Evolutionary conservation across 257 asterid genomes (phyloP), one percentile per base, ranked within the genome.

Genomic region (Capsicum chinense): DNA sequence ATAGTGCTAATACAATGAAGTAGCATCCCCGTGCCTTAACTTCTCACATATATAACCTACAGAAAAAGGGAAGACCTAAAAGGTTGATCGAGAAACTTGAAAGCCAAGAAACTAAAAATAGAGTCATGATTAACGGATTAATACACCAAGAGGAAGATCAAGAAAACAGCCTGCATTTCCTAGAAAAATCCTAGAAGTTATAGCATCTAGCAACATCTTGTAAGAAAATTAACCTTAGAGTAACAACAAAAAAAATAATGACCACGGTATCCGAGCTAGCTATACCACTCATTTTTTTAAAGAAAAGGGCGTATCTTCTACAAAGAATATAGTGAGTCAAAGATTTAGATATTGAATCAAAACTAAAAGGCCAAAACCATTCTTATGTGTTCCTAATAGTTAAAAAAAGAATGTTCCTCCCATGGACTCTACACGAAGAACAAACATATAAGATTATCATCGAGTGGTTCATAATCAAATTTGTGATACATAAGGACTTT

Each of bases 381-480:
- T 21, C 79, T 44, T 71, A 5, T n/a, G 37, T 71, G 79, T 17
- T 44, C 79, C 79, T 71, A 71, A 71, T 9, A 71, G 17, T 71
- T 64, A 12, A 12, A 64, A 62, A 6, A 44, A 64, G 12, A 33
- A 16, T 33, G 33, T 64, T 26, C n/a, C 33, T 33, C 16, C 47
- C 9, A 3, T 33, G 47, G 71, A 66, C 17, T 71, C 79, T 71
- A 71, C 79, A 71, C 47, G 79, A 39, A 60, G 7, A 70, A 47
- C 37, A 71, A 71, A 71, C 58, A n/a, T 71, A 71, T n/a, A 71
- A n/a, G 79, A 47, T 10, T n/a, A 71, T 71, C 54, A 70, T 70
- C 58, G n/a, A 47, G 79, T 71, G 58, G 58, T 71, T 67, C 58
- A 71, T 21, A 9, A 71, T 50, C 57, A 71, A 71, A 71, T 71